phyloP scores from a whole-genome alignment of 2,329 filamentous ascomycete genomes.

The Pseudocercospora macadamiae region DNA sequence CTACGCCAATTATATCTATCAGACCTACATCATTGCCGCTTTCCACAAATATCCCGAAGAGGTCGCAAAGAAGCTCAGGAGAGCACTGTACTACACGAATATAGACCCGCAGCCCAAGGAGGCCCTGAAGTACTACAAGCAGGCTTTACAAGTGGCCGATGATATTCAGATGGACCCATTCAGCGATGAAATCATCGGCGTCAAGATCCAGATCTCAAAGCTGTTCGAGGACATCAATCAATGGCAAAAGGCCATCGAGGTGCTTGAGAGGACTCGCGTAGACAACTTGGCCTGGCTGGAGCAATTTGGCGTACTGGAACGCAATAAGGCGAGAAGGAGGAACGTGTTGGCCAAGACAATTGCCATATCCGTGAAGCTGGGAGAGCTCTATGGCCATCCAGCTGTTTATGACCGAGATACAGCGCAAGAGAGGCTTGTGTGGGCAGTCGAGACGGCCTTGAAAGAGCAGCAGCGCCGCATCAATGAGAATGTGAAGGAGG shows the following conservation, averaged over 20 bases:
- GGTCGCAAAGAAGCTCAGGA: slow-evolving; percentile 76
- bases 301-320: slow-evolving; percentile 46
- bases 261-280: slow-evolving; percentile 73
- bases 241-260: slow-evolving; percentile 70
- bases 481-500: slow-evolving; percentile 52
- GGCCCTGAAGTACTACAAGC: slow-evolving; percentile 81
- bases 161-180: slow-evolving; percentile 82
- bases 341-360: slow-evolving; percentile 74
- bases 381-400: slow-evolving; percentile 76
- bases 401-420: slow-evolving; percentile 73
- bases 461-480: slow-evolving; percentile 72
- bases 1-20: slow-evolving; percentile 53
- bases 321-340: slow-evolving; percentile 57
- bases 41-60: slow-evolving; percentile 67
- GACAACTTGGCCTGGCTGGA: slow-evolving; percentile 64
- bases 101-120: slow-evolving; percentile 72
- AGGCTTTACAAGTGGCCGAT: slow-evolving; percentile 73
- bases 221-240: slow-evolving; percentile 79
- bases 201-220: slow-evolving; percentile 78
- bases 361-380: slow-evolving; percentile 79
- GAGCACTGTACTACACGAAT: slow-evolving; percentile 85
- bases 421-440: slow-evolving; percentile 75
- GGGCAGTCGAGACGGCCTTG: slow-evolving; percentile 79
- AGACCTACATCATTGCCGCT: slow-evolving; percentile 49
- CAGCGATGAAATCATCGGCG: slow-evolving; percentile 86